Base-by-base conservation (phyloP, 2,329 filamentous ascomycete species). In the Incumbomyces lentus region DNA sequence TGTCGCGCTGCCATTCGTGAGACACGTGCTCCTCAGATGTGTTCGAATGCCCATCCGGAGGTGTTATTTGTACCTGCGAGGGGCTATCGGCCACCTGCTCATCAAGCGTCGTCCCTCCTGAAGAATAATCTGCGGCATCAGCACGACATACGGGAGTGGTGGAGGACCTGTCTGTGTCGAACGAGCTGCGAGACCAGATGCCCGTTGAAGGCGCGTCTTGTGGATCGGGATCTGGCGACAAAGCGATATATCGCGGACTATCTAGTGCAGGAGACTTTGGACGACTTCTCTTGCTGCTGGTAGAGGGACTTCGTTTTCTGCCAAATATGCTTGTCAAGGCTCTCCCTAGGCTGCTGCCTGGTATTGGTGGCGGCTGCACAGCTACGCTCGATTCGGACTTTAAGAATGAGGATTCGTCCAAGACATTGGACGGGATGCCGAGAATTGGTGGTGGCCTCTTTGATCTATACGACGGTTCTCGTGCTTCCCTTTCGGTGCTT, bases 401-500 rank as follows among this genome's bases (percentile, higher is more conserved):
- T 5, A 7, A 10, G 13, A 33, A 14, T 17, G 26, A 14, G n/a
- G 33, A 18, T 26, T 44, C 17, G 13, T 10, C 30, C 16, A 44
- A n/a, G 16, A 14, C 8, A 17, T 30, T 35, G n/a, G 32, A 14
- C 26, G 41, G 41, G 31, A 44, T 26, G 17, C 36, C 19, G 36
- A 42, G n/a, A 32, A 57, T 41, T 17, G 54, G 53, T 38, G 54
- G 51, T 14, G 54, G 54, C 31, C 51, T 44, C 37, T 52, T 57
- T 7, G 51, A 43, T 40, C 46, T 55, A 37, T 57, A 57, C 2
- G 50, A 46, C 31, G 54, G 53, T 37, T 52, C 51, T n/a, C 41
- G 41, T 11, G 31, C 14, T 13, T 42, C 29, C 17, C 3, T 11
- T n/a, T 40, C 19, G 7, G 38, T 8, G 8, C 22, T 26, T 26